Base-by-base conservation (phyloP, 2,329 filamentous ascomycete genomes). In the Fusarium gaditjirri region DNA sequence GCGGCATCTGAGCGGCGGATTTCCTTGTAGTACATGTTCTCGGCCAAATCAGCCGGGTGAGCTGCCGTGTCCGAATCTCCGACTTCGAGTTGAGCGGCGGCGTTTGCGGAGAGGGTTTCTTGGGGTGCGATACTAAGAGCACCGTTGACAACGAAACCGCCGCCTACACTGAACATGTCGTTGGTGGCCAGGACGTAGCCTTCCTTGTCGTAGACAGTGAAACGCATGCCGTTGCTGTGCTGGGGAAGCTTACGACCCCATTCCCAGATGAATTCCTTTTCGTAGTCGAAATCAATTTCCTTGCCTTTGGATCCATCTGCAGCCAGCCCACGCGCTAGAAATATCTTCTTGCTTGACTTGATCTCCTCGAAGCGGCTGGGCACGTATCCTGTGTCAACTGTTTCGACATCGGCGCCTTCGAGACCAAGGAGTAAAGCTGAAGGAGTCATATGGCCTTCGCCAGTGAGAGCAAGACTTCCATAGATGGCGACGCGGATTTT, bases 1-100 rank as follows among this genome's bases (percentile, higher is more conserved):
- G 82, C 83, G 5, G 84, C 85, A 68, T 87, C 83, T 6, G 81
- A 78, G 41, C 85, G 80, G 47, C 83, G 76, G 56, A 86, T 86
- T 66, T 86, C 84, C 69, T 87, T 87, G 79, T 87, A 87, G 69
- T 83, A 87, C 79, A 87, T 76, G 68, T 87, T 87, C 71, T 87
- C 85, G 2, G 84, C 84, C 73, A 86, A 68, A 70, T 87, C 85
- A n/a, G 81, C 81, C 6, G 85, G 85, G 58, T 86, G 84, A 6
- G 70, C 74, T 12, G 70, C 52, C 13, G 39, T 56, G 11, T 77
- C 62, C 41, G 60, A 43, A 29, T 65, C 63, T 23, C 55, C 44
- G 10, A 35, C 46, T 27, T 73, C 67, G 2, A 74, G 41, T n/a
- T 74, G 63, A 38, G 59, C 41, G 23, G 66, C 53, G 14, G 42